Evolutionary conservation across 1,284 basidiomycete genomes (phyloP).

Genomic region (Cryptococcus sp.): DNA sequence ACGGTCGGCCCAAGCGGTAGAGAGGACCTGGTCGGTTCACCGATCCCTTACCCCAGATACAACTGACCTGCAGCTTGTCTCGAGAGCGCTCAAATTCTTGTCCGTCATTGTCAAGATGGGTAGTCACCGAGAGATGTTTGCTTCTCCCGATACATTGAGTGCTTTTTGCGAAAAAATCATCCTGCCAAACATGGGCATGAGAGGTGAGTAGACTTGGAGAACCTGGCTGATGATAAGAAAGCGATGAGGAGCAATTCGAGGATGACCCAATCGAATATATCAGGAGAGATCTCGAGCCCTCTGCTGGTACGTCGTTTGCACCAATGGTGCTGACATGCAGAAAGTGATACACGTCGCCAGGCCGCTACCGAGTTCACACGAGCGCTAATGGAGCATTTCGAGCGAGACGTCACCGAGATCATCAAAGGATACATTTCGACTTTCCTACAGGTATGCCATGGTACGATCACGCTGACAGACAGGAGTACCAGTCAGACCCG

Average conservation of each 20-base stretch:
- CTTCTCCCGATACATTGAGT: constrained; percentile 66
- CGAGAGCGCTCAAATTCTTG: constrained; percentile 88
- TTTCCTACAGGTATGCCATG: constrained; percentile 61
- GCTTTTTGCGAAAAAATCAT: constrained; percentile 85
- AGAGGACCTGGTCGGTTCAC: constrained; percentile 67
- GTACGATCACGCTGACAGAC: constrained; percentile 4
- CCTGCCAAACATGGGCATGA: constrained; percentile 82
- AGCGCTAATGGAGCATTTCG: constrained; percentile 75
- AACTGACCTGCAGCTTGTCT: constrained; percentile 64
- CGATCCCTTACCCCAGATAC: background rate
- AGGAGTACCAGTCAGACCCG: constrained; percentile 57
- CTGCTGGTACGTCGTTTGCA: constrained; percentile 30
- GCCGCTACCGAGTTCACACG: constrained; percentile 90
- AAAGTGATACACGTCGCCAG: constrained; percentile 73
- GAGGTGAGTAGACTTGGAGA: constrained; percentile 49
- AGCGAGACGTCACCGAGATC: constrained; percentile 76
- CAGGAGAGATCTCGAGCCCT: constrained; percentile 67
- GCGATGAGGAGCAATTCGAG: constrained; percentile 94
- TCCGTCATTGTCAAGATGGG: constrained; percentile 87
- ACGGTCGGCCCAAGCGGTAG: constrained; percentile 59
- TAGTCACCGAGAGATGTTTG: constrained; percentile 63
- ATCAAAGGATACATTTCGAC: constrained; percentile 75
- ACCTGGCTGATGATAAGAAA: constrained; percentile 50
- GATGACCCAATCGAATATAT: constrained; percentile 97
- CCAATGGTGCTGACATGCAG: constrained; percentile 19